Evolutionary conservation across 148 eudicot species (phyloP), one percentile per base, ranked within the genome.

Genomic region (Heliosperma pusillum): DNA sequence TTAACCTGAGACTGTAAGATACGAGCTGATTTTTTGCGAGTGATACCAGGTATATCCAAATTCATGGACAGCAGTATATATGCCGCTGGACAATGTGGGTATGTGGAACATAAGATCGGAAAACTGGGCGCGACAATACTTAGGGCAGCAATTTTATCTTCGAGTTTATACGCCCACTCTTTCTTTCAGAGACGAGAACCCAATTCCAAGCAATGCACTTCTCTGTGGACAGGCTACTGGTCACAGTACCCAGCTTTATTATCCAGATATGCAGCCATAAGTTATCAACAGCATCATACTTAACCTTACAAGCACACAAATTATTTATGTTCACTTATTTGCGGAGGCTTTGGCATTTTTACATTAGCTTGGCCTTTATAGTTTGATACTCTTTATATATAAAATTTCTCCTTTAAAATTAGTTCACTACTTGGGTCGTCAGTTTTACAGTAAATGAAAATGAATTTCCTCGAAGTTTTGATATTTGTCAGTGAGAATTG

Each of bases 81-180:
- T 89, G 83, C 89, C 92, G 20, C 71, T 88, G n/a, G 89, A 86
- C 84, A 88, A 88, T 66, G 91, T 88, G 33, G 91, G 92, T 60
- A 89, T 89, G 92, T 86, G 92, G 92, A 89, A 87, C 53, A 50
- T 89, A 36, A 80, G 92, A 71, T 86, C 92, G 2, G 86, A 85
- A 76, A 86, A 85, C 77, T 89, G 92, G 92, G 89, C 85, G 45
- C 80, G 89, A 16, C 89, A 87, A 64, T 89, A 89, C 77, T 73
- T 88, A 62, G 92, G 92, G 8, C 89, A 88, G 73, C 92, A 88
- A 72, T 88, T 88, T 75, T 89, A 89, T 64, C 87, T 89, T 66
- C 88, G 92, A 0, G 89, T 89, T 20, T 89, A 85, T 59, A 80
- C 92, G 15, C 82, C 90, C 4, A 81, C 78, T 4, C 79, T 74